Percentiles rank a stretch among this genome's conserved stretches.
Conservation (phyloP, 805 yeast species). For the Isabelozyma pseudorhagii region DNA sequence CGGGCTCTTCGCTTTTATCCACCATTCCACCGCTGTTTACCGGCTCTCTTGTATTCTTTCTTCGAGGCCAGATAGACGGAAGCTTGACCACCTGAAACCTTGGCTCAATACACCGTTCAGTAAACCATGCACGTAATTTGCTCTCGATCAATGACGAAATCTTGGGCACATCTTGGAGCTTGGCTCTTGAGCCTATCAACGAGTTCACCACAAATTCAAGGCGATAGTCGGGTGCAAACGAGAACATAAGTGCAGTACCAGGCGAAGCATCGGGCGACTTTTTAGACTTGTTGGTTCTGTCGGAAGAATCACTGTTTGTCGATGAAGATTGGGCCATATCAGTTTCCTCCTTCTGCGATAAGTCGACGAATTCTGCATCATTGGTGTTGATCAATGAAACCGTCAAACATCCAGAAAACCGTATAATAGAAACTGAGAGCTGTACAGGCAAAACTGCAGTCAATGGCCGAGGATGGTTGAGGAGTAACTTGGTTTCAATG, state of each 20-base stretch:
- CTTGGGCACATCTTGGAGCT: constrained; percentile 90
- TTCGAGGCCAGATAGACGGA: constrained; percentile 83
- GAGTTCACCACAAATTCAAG: constrained; percentile 87
- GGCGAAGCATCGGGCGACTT: neutral
- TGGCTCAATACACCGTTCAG: constrained; percentile 92
- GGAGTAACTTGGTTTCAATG: constrained; percentile 70
- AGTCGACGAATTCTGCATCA: constrained; percentile 27
- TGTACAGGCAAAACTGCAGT: constrained; percentile 87
- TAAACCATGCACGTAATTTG: constrained; percentile 82
- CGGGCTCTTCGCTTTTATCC: constrained; percentile 3
- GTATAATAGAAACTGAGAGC: constrained; percentile 79
- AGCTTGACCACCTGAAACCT: constrained; percentile 79
- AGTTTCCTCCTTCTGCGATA: constrained; percentile 9
- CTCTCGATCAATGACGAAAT: constrained; percentile 80
- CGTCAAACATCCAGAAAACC: constrained; percentile 87
- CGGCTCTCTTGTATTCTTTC: constrained; percentile 36
- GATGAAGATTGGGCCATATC: neutral
- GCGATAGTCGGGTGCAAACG: constrained; percentile 88
- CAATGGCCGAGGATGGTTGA: constrained; percentile 79
- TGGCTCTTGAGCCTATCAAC: constrained; percentile 87
- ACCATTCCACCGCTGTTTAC: constrained; percentile 2
- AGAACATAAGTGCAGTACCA: constrained; percentile 78
- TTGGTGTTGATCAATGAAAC: constrained; percentile 60
- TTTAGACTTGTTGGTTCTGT: neutral
- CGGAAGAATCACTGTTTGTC: neutral